Conservation (phyloP, 768 basidiomycete genomes). For the Boletus reticuloceps region DNA sequence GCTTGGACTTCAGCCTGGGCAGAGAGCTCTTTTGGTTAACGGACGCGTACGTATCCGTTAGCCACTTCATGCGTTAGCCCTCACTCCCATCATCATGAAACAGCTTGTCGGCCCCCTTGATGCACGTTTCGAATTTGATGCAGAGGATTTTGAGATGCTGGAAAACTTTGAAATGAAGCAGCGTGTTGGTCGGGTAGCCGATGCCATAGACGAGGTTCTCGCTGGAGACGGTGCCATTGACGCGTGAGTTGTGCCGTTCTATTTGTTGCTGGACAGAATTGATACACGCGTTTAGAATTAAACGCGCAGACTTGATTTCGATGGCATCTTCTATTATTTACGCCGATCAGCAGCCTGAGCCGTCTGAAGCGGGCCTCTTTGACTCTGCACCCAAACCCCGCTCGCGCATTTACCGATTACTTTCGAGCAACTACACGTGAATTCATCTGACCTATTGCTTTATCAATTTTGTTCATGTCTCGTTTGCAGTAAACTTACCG, state of each 20-base stretch:
- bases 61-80: not conserved
- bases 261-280: not conserved
- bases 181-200: slow-evolving; percentile 65
- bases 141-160: slow-evolving; percentile 72
- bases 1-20: slow-evolving; percentile 57
- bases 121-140: slow-evolving; percentile 48
- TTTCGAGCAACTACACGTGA: slow-evolving; percentile 67
- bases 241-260: slow-evolving; percentile 34
- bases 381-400: slow-evolving; percentile 62
- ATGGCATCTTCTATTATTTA: slow-evolving; percentile 72
- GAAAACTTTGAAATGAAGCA: slow-evolving; percentile 72
- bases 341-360: slow-evolving; percentile 67
- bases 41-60: slow-evolving; percentile 61
- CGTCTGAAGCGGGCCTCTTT: slow-evolving; percentile 69
- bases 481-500: slow-evolving; percentile 54
- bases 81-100: slow-evolving; percentile 1
- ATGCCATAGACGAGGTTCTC: slow-evolving; percentile 57
- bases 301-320: slow-evolving; percentile 58
- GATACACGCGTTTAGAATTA: slow-evolving; percentile 37
- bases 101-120: slow-evolving; percentile 79
- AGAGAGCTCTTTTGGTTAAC: slow-evolving; percentile 70
- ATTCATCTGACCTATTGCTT: slow-evolving; percentile 22
- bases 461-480: not conserved
- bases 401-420: slow-evolving; percentile 52
- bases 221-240: slow-evolving; percentile 38